Base-by-base conservation (phyloP, 2,329 filamentous ascomycete species). In the Mariannaea sp. region DNA sequence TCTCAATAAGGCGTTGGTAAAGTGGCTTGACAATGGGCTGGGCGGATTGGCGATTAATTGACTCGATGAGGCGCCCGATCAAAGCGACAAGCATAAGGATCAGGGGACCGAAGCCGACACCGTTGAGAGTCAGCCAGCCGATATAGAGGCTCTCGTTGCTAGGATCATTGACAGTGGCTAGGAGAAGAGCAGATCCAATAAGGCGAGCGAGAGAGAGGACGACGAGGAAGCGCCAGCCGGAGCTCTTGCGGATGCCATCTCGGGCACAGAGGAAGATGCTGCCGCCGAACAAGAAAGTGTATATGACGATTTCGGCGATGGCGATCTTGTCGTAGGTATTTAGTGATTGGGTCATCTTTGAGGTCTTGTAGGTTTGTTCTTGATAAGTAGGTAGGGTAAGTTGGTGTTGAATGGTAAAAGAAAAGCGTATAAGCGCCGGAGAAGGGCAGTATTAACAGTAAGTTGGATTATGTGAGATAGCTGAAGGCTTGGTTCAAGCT, bases 191-290 rank as follows among this genome's bases (percentile, higher is more conserved):
- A 58, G 83, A 77, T 56, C 75, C 70, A 42, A 85, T 74, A 48
- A 88, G 81, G 73, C 86, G 82, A 49, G 69, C 75, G 12, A 85
- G 71, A 2, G 84, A 75, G 12, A 84, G 75, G 20, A 87, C 76
- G 12, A 87, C 72, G 61, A 87, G 80, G 8, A 85, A 75, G 17
- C 84, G 77, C 41, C 83, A 86, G 4, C 84, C 84, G 13, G 80
- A 80, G 7, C 85, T 78, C 75, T 85, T 83, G 4, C 71, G 61
- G 66, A 79, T 80, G 80, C 84, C 71, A 49, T 73, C 69, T 12
- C 61, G 66, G 52, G 61, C 81, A 9, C 81, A 83, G 49, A 86
- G 55, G 30, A 65, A 45, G 48, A 74, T 48, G 30, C 61, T 65
- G 14, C 63, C 64, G 38, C 57, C 39, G 36, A 73, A 62, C 45